Conservation (phyloP, 768 basidiomycete genomes). For the Amanita rimosa region DNA sequence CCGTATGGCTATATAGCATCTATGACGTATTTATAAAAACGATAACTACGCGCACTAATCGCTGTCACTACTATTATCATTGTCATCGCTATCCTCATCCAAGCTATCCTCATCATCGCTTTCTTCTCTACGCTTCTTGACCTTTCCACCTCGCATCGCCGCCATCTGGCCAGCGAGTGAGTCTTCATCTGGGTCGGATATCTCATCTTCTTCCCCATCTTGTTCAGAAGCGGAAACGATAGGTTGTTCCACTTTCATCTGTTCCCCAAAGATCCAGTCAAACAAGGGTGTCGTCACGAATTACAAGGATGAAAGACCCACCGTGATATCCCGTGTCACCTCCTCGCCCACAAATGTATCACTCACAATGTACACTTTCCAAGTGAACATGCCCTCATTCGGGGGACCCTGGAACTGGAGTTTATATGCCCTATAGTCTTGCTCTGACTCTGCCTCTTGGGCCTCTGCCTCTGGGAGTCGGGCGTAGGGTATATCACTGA, state of each 20-base stretch:
- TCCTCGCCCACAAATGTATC: conserved; percentile 89
- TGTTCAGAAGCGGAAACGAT: conserved; percentile 42
- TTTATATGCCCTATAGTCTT: conserved; percentile 75
- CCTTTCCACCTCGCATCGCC: conserved; percentile 78
- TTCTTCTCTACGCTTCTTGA: conserved; percentile 48
- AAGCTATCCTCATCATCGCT: conserved; percentile 39
- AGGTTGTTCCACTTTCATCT: conserved; percentile 81
- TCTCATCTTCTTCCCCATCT: conserved; percentile 69
- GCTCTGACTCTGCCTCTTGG: conserved; percentile 15
- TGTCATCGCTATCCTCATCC: conserved; percentile 39
- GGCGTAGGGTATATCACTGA: conserved; percentile 69
- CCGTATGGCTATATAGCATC: too few relatives aligned
- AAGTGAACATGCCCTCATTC: conserved; percentile 72
- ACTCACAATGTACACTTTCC: conserved; percentile 78
- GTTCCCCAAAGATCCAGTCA: background rate
- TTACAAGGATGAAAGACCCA: too few relatives aligned
- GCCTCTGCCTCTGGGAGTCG: conserved; percentile 19
- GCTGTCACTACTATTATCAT: conserved; percentile 29
- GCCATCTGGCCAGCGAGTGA: conserved; percentile 97
- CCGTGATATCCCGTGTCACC: conserved; percentile 54
- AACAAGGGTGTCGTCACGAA: too few relatives aligned
- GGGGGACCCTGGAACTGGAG: conserved; percentile 94
- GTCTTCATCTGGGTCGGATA: conserved; percentile 97
- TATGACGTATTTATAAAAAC: too few relatives aligned
- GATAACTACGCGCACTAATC: conserved; percentile 13